Evolutionary conservation across 768 basidiomycete species (phyloP), one percentile per base, ranked within the genome.

Genomic region (Xerocomus potaroensis): DNA sequence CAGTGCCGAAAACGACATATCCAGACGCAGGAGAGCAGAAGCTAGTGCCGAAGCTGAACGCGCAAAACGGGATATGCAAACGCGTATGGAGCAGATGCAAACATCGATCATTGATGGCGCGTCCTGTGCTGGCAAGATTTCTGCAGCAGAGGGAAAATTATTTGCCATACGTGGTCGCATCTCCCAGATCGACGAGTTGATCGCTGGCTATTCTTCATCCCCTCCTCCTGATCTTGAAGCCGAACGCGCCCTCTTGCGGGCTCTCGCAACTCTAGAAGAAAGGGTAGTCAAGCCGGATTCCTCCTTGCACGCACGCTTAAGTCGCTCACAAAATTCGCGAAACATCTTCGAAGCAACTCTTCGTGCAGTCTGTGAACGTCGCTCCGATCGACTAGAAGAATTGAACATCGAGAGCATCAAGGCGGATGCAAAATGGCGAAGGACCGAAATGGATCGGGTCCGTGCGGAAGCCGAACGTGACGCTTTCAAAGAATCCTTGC

Each of bases 301-400:
- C 8, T 62, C 75, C 1, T 64, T 89, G 34, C 78, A 74, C 49
- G 63, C 69, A 43, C 76, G 81, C 45, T 61, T 88, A 23, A 78
- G 80, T 58, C 79, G 83, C 5, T 84, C 88, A 3, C 75, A 75
- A 47, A 92, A 91, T 61, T 81, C 87, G 4, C 74, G 71, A 50
- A 80, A 84, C 26, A 86, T 92, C 76, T 90, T 92, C 59, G 87
- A 90, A 38, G 90, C 87, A 14, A 88, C 86, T 30, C 77, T 92
- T 60, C 80, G 86, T n/a, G 88, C 88, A 14, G 82, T 84, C 40
- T 80, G 84, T 27, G 87, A 93, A 59, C 74, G 91, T 44, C 81
- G 77, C 50, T 87, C 84, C 4, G 87, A 90, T 52, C 82, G 81
- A 54, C 67, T 91, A 29, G 91, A 91, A 59, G 85, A 90, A 22